phyloP scores from a whole-genome alignment of 1,284 basidiomycete species.

The Papiliotrema laurentii region DNA sequence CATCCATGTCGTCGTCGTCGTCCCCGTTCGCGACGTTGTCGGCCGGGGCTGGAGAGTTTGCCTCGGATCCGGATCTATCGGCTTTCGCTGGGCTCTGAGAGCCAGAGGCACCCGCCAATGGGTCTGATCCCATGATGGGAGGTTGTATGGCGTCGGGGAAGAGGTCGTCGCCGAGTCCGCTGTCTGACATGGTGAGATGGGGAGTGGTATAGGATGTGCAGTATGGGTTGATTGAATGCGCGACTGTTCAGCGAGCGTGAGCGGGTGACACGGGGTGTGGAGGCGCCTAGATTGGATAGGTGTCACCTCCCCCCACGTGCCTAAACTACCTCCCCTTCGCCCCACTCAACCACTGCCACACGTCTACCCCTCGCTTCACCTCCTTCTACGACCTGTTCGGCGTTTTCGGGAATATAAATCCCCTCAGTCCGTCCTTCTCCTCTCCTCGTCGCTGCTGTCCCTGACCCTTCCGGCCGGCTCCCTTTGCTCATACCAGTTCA shows the following conservation, averaged over 20 bases:
- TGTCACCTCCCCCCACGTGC: background rate
- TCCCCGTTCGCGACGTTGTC: slow-evolving; percentile 8
- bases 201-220: slow-evolving; percentile 1
- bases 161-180: slow-evolving; percentile 32
- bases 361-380: background rate
- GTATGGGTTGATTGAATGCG: slow-evolving; percentile 1
- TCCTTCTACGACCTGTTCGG: slow-evolving; percentile 1
- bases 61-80: background rate
- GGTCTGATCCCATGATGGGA: too few species aligned
- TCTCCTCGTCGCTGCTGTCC: background rate
- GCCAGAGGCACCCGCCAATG: too few species aligned
- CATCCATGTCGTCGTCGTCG: slow-evolving; percentile 18
- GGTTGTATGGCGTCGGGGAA: slow-evolving; percentile 34
- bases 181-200: slow-evolving; percentile 28
- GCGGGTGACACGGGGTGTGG: background rate
- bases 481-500: slow-evolving; percentile 2
- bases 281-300: background rate
- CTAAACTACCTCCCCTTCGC: too few species aligned
- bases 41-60: background rate
- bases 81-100: background rate
- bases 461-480: background rate
- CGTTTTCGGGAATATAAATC: slow-evolving; percentile 11
- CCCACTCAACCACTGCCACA: background rate
- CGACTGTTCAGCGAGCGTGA: background rate
- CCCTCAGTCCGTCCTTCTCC: too few species aligned